A percentile compares a stretch with the other conserved stretches of the same genome.
Conservation (phyloP, 2,329 filamentous ascomycete species). For the Aspergillus felis region DNA sequence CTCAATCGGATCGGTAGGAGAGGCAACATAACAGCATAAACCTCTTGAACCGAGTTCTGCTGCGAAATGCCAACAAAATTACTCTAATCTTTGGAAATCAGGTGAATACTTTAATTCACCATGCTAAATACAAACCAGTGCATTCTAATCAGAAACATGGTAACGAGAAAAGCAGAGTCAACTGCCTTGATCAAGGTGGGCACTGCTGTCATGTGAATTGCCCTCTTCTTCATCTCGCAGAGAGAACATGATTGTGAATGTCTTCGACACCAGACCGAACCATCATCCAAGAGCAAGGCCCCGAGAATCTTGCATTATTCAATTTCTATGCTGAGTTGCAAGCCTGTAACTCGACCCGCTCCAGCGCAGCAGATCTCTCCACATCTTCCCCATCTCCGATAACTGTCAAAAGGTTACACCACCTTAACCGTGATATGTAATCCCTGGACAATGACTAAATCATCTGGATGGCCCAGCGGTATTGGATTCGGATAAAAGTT, state of each 20-base stretch:
- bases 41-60: neutral
- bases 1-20: too few species aligned
- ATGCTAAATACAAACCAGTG: neutral
- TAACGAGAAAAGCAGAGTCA: constrained; percentile 7
- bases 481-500: too few species aligned
- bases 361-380: too few species aligned
- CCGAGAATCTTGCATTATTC: constrained; percentile 53
- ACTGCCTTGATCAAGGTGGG: constrained; percentile 40
- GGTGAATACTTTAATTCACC: neutral
- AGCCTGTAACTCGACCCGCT: neutral
- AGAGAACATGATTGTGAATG: constrained; percentile 32
- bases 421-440: too few species aligned
- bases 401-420: too few species aligned
- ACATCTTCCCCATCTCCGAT: too few species aligned
- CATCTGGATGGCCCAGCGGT: too few species aligned
- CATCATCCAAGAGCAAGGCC: constrained; percentile 59
- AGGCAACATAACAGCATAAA: neutral
- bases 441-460: too few species aligned
- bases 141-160: constrained; percentile 2
- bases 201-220: constrained; percentile 56
- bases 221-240: constrained; percentile 34
- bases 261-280: constrained; percentile 52
- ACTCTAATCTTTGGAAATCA: neutral
- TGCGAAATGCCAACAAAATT: too few species aligned
- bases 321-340: constrained; percentile 52